phyloP scores from a whole-genome alignment of 2,329 filamentous ascomycete genomes.

The Diaporthe caulivora region DNA sequence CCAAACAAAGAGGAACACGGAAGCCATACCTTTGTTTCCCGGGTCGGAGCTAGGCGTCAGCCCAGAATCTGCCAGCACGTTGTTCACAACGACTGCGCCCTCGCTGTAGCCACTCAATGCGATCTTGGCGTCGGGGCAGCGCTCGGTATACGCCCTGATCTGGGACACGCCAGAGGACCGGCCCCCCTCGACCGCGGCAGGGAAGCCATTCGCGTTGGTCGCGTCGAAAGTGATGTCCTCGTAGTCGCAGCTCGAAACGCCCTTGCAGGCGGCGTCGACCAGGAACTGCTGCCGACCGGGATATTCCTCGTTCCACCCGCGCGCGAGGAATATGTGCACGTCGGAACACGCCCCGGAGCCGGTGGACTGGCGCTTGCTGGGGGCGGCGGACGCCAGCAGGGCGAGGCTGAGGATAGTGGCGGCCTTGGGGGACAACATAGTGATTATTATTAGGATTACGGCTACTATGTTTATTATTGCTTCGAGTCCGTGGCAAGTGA shows the following conservation, averaged over 20 bases:
- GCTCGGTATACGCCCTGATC: slow-evolving; percentile 17
- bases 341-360: slow-evolving; percentile 29
- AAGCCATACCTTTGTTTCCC: neutral
- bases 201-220: neutral
- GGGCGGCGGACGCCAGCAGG: slow-evolving; percentile 10
- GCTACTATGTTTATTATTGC: neutral
- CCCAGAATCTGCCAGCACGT: slow-evolving; percentile 12
- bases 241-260: slow-evolving; percentile 23
- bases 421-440: slow-evolving; percentile 18
- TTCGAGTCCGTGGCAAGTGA: neutral
- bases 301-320: slow-evolving; percentile 35
- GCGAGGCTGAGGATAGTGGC: slow-evolving; percentile 5
- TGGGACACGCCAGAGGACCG: neutral
- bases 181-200: slow-evolving; percentile 6
- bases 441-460: slow-evolving; percentile 18
- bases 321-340: slow-evolving; percentile 36
- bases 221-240: slow-evolving; percentile 30
- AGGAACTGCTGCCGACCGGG: slow-evolving; percentile 33
- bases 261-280: slow-evolving; percentile 35
- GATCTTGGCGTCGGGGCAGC: slow-evolving; percentile 17
- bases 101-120: slow-evolving; percentile 25
- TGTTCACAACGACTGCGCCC: slow-evolving; percentile 5
- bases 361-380: slow-evolving; percentile 42
- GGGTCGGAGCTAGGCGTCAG: slow-evolving; percentile 13
- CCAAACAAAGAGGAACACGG: no score